Base-by-base conservation (phyloP, 345 rosid species). In the Eucalyptus dawsonii region DNA sequence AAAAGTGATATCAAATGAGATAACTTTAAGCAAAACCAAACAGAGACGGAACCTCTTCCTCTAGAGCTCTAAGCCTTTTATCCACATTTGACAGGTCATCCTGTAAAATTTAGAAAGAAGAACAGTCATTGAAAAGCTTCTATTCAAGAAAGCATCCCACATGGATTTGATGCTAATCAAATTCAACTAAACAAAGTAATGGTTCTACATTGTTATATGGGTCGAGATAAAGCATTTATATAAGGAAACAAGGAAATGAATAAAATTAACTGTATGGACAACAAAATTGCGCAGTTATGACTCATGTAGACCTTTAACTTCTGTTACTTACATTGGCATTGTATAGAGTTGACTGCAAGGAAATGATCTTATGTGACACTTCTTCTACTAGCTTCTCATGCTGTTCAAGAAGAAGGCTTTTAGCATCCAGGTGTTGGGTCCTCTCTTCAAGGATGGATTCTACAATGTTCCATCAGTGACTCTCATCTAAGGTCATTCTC, bases 31-130 rank as follows among this genome's bases (percentile, higher is more conserved):
- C 60, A 87, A 83, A 24, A 90, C 22, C 89, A 50, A 44, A 86
- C 27, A 91, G 92, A 72, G 91, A 89, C 17, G 31, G 88, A 88
- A 96, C 99, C 99, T 96, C 95, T 93, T 96, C 96, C 89, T 94
- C 94, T 42, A 96, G 88, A 19, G 67, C 93, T 8, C 37, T 87
- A 47, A 94, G 89, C 90, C 94, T 92, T 83, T 91, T 92, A 67
- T 94, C 95, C 15, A 54, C 90, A 80, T 80, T 89, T 40, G 90
- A 54, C 27, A 94, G 90, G 29, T 86, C 93, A 54, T 88, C 93
- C 98, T 97, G 93, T 88, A 92, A 92, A 86, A 49, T 45, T 67
- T 14, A 89, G 90, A 24, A 89, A 29, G n/a, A n/a, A n/a, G 60
- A 47, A 91, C 47, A 80, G 40, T 87, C 80, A 67, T 11, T 31